Evolutionary conservation across 2,329 filamentous ascomycete genomes (phyloP).

Genomic region (Teratosphaeria zuluensis): DNA sequence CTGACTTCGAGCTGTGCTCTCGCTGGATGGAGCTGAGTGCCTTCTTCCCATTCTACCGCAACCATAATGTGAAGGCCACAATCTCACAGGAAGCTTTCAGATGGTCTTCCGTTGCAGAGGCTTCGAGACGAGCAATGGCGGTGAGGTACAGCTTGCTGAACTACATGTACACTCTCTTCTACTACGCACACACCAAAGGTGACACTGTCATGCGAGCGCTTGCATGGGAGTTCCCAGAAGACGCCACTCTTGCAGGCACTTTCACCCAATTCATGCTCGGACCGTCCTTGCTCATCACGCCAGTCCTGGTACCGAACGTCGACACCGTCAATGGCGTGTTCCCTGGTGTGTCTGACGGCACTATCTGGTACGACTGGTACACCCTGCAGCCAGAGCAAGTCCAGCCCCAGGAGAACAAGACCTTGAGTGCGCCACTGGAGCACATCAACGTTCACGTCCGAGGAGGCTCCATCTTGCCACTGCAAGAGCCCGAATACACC

Average conservation of each 20-base stretch:
- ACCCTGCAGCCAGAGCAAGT: conserved; percentile 45
- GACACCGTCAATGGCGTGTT: conserved; percentile 55
- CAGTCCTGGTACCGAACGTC: conserved; percentile 53
- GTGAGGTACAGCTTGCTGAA: conserved; percentile 61
- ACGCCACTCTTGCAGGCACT: conserved; percentile 51
- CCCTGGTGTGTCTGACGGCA: conserved; percentile 49
- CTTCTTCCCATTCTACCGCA: conserved; percentile 66
- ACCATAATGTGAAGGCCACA: conserved; percentile 55
- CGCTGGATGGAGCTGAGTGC: conserved; percentile 37
- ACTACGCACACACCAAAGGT: conserved; percentile 54
- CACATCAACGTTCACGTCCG: conserved; percentile 18
- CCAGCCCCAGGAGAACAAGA: conserved; percentile 29
- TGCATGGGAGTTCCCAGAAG: conserved; percentile 62
- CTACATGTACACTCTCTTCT: conserved; percentile 64
- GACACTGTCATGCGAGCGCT: conserved; percentile 61
- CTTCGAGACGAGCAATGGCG: conserved; percentile 52
- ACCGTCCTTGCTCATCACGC: conserved; percentile 52
- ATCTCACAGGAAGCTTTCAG: conserved; percentile 56
- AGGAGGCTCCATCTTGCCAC: conserved; percentile 13
- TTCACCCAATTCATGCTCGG: conserved; percentile 64
- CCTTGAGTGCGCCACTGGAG: conserved; percentile 16
- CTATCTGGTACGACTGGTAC: conserved; percentile 70
- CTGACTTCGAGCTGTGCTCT: conserved; percentile 19
- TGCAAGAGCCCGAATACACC: conserved; percentile 14
- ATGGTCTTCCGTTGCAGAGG: conserved; percentile 55